These are phyloP conservation scores for Glomus cerebriforme DNA, from an alignment of 192 early-diverging fungal species.

Conservation along the genomic window DNA sequence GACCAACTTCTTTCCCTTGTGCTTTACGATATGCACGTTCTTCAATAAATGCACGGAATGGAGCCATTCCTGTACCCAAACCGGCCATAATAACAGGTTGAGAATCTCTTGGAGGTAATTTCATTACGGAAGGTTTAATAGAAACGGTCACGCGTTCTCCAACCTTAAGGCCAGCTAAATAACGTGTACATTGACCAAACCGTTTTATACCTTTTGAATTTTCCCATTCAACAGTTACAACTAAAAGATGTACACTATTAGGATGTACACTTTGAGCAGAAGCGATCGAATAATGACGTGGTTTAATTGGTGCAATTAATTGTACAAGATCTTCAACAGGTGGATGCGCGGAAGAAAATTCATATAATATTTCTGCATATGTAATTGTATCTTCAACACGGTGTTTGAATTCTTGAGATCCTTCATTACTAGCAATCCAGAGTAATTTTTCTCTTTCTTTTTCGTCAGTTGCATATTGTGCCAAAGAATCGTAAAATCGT, in stretches of 20 bases:
- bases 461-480: conserved; percentile 67
- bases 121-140: conserved; percentile 97
- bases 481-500: conserved; percentile 87
- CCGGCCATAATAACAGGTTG: conserved; percentile 97
- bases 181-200: conserved; percentile 90
- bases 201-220: conserved; percentile 66
- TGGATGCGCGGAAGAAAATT: conserved; percentile 83
- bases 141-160: conserved; percentile 79
- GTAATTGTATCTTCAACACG: conserved; percentile 82
- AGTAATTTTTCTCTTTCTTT: conserved; percentile 67
- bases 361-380: conserved; percentile 84
- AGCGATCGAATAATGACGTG: conserved; percentile 98
- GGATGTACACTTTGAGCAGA: conserved; percentile 87
- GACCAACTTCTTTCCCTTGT: conserved; percentile 81
- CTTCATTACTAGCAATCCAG: conserved; percentile 69
- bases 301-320: conserved; percentile 86
- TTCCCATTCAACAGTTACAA: conserved; percentile 92
- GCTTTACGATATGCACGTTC: conserved; percentile 83
- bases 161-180: conserved; percentile 68
- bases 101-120: conserved; percentile 75
- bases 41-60: conserved; percentile 97
- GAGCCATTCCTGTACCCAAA: conserved; percentile 97
- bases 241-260: conserved; percentile 85
- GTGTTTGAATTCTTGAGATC: conserved; percentile 75
- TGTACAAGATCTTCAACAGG: conserved; percentile 69